These are phyloP conservation scores for Aphanomyces stellatus DNA, from an alignment of 352 stramenopile genomes.

Conservation along the genomic window DNA sequence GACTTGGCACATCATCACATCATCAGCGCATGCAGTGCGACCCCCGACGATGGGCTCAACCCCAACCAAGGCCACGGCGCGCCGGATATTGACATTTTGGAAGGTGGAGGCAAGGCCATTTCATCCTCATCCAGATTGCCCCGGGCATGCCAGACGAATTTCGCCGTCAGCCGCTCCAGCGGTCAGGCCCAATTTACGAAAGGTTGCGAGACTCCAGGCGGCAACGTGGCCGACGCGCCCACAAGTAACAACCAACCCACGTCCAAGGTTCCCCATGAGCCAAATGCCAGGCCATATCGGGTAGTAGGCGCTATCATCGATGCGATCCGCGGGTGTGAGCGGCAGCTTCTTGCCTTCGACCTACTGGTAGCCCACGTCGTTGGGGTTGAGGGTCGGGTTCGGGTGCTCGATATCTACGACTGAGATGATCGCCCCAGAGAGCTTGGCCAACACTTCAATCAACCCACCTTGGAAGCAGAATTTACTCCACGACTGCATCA, in stretches of 20 bases:
- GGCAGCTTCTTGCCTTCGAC: slow-evolving; percentile 20
- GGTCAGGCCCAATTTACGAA: slow-evolving; percentile 39
- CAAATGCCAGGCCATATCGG: slow-evolving; percentile 84
- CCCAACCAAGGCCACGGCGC: slow-evolving; percentile 66
- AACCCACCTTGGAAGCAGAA: slow-evolving; percentile 93
- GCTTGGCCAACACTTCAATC: slow-evolving; percentile 60
- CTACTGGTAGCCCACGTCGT: background rate
- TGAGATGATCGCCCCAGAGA: slow-evolving; percentile 57
- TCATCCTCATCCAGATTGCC: too few species aligned
- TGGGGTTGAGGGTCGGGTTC: slow-evolving; percentile 25
- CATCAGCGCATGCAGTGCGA: slow-evolving; percentile 74
- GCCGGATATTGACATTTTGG: slow-evolving; percentile 92
- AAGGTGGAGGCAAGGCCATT: too few species aligned
- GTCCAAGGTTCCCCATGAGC: slow-evolving; percentile 77
- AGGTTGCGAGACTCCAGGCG: slow-evolving; percentile 33
- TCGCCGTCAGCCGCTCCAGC: slow-evolving; percentile 76
- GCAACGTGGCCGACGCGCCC: slow-evolving; percentile 55
- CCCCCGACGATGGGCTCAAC: slow-evolving; percentile 86
- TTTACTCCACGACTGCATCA: slow-evolving; percentile 88
- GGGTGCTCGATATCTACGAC: slow-evolving; percentile 24
- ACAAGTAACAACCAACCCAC: slow-evolving; percentile 83
- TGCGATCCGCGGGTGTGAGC: slow-evolving; percentile 12
- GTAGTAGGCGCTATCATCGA: slow-evolving; percentile 27
- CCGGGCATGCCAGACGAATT: too few species aligned
- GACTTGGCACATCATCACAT: slow-evolving; percentile 48